These are phyloP conservation scores for Puccinia hordei DNA, from an alignment of 1,284 basidiomycete species.

Conservation along the genomic window DNA sequence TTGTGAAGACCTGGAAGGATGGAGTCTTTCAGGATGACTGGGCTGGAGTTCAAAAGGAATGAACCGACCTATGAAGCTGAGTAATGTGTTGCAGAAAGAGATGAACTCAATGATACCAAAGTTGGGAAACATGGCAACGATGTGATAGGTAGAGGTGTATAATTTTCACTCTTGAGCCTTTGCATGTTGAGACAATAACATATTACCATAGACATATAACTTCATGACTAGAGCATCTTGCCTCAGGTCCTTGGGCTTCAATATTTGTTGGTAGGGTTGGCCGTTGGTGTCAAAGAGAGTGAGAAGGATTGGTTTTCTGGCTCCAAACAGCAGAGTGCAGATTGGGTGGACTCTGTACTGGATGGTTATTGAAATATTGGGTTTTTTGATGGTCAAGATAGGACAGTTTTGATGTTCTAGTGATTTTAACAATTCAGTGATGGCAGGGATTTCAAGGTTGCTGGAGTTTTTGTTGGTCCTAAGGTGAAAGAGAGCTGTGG, in stretches of 20 bases:
- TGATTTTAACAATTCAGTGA: too few relatives aligned
- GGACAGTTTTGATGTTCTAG: too few relatives aligned
- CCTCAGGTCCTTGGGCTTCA: not conserved
- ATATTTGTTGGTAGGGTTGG: not conserved
- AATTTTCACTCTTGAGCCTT: not conserved
- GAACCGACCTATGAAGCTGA: not conserved
- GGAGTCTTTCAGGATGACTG: too few relatives aligned
- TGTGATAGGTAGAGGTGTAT: not conserved
- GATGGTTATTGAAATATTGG: not conserved
- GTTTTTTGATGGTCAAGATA: too few relatives aligned
- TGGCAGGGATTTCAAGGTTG: too few relatives aligned
- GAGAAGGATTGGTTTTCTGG: not conserved
- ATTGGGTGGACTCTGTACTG: not conserved
- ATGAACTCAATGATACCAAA: not conserved
- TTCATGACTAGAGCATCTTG: slow-evolving; percentile 4
- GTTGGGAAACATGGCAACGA: not conserved
- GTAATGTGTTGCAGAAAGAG: not conserved
- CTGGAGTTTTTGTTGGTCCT: too few relatives aligned
- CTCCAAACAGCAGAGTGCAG: not conserved
- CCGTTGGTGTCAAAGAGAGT: not conserved
- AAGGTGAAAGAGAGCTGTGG: too few relatives aligned
- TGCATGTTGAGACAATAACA: not conserved
- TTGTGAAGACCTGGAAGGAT: too few relatives aligned
- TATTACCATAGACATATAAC: not conserved
- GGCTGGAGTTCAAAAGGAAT: not conserved